phyloP scores from a whole-genome alignment of 345 rosid species.

The Bruguiera sexangula region DNA sequence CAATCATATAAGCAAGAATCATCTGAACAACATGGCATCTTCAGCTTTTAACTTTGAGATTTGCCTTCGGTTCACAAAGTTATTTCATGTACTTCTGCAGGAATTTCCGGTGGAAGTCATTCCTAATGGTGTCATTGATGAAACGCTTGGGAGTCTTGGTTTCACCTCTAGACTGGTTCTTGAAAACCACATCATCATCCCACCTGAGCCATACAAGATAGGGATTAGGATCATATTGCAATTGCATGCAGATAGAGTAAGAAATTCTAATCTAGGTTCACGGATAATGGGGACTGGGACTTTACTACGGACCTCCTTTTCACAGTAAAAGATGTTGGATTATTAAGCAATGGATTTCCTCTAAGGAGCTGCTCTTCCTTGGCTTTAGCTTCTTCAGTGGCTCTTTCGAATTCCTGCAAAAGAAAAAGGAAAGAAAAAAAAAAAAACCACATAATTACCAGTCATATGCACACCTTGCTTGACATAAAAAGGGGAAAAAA shows the following conservation, averaged over 20 bases:
- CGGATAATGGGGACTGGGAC: background rate
- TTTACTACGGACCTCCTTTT: conserved; percentile 64
- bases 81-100: conserved; percentile 94
- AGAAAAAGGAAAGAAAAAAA: background rate
- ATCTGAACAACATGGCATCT: background rate
- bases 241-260: background rate
- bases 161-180: conserved; percentile 98
- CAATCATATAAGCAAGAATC: background rate
- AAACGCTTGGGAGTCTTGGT: conserved; percentile 89
- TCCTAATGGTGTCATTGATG: conserved; percentile 94
- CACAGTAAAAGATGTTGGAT: conserved; percentile 67
- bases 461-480: no score
- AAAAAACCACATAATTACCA: background rate
- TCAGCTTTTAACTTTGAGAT: background rate
- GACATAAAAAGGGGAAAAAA: no score
- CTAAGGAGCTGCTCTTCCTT: conserved; percentile 91
- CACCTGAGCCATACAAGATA: conserved; percentile 48
- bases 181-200: conserved; percentile 99
- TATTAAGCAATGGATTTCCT: conserved; percentile 84
- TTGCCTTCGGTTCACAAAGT: background rate
- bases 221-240: background rate
- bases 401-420: conserved; percentile 61
- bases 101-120: conserved; percentile 90
- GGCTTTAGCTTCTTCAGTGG: conserved; percentile 75
- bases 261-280: background rate